phyloP scores from a whole-genome alignment of 2,329 filamentous ascomycete genomes.

The Graphilbum fragrans region DNA sequence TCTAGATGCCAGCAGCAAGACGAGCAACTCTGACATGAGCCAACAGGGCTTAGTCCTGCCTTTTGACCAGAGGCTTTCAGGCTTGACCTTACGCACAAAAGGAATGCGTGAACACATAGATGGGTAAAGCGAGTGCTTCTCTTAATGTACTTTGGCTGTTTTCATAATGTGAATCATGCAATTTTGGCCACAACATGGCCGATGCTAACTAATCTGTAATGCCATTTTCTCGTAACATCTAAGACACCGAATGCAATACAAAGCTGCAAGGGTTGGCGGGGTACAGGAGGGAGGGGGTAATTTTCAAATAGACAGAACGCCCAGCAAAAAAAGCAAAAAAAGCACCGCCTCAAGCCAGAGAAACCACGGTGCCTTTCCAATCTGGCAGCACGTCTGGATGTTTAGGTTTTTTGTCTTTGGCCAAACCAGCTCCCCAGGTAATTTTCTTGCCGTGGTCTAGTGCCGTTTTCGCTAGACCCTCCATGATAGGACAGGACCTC shows the following conservation, averaged over 20 bases:
- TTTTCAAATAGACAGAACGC: too few relatives aligned
- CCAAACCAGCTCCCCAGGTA: constrained; percentile 53
- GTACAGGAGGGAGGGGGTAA: too few relatives aligned
- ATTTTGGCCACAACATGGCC: background rate
- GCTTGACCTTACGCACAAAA: constrained; percentile 42
- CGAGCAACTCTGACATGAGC: constrained; percentile 1
- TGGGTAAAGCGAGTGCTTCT: background rate
- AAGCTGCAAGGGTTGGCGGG: too few relatives aligned
- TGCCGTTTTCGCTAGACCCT: constrained; percentile 41
- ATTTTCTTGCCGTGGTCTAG: constrained; percentile 36
- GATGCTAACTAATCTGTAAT: too few relatives aligned
- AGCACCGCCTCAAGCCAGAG: too few relatives aligned
- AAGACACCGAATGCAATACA: too few relatives aligned
- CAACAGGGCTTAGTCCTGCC: constrained; percentile 20
- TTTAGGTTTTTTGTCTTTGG: too few relatives aligned
- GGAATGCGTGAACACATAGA: constrained; percentile 35
- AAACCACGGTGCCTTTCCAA: too few relatives aligned
- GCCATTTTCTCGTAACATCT: too few relatives aligned
- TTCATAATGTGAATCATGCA: background rate
- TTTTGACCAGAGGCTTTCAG: constrained; percentile 32
- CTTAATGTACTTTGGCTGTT: too few relatives aligned
- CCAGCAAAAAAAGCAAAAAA: too few relatives aligned
- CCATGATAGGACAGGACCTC: constrained; percentile 53
- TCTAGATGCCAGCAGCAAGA: background rate
- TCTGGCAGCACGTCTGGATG: too few relatives aligned